Conservation (phyloP, 148 eudicot species). For the Camellia lanceoleosa region DNA sequence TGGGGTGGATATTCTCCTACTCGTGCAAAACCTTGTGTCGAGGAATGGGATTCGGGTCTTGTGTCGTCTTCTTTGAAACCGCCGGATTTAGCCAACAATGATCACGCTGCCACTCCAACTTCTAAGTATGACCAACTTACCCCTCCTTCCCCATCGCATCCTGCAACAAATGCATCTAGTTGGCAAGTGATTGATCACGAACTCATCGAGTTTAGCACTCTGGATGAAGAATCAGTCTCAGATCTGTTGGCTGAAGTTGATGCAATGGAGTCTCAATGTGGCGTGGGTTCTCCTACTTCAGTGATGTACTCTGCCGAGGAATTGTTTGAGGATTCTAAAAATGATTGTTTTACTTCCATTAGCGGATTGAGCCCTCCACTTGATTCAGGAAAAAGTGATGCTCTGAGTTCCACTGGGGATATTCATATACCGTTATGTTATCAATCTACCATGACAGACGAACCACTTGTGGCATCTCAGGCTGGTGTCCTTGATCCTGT, state of each 20-base stretch:
- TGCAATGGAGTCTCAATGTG: slow-evolving; percentile 85
- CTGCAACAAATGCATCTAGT: slow-evolving; percentile 34
- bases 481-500: slow-evolving; percentile 30
- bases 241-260: slow-evolving; percentile 94
- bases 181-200: slow-evolving; percentile 49
- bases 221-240: slow-evolving; percentile 93
- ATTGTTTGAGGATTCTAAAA: slow-evolving; percentile 45
- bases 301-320: slow-evolving; percentile 61
- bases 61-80: slow-evolving; percentile 40
- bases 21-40: slow-evolving; percentile 38
- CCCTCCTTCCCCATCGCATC: slow-evolving; percentile 36
- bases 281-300: slow-evolving; percentile 60
- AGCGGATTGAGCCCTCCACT: slow-evolving; percentile 54
- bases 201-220: slow-evolving; percentile 72
- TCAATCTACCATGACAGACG: slow-evolving; percentile 27
- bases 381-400: slow-evolving; percentile 50
- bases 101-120: slow-evolving; percentile 26
- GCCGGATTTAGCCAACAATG: slow-evolving; percentile 22
- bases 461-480: slow-evolving; percentile 21
- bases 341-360: slow-evolving; percentile 62
- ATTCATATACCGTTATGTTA: slow-evolving; percentile 45
- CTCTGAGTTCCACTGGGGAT: slow-evolving; percentile 54
- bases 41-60: slow-evolving; percentile 44
- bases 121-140: slow-evolving; percentile 34
- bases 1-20: slow-evolving; percentile 57